phyloP scores from a whole-genome alignment of 306 rosid species.

The Glycyrrhiza uralensis region DNA sequence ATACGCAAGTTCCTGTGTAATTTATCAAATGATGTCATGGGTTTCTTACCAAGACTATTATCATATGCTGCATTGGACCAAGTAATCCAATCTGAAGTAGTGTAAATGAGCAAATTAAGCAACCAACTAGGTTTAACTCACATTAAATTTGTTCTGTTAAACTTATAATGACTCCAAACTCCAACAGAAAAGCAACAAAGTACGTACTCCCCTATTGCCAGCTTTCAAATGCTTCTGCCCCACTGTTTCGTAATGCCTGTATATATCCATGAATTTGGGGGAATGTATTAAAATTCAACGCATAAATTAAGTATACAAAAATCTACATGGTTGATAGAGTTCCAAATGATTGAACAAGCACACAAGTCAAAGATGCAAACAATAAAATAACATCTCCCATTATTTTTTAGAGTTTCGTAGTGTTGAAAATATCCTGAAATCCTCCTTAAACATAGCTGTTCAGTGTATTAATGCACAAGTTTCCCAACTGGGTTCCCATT shows the following conservation, averaged over 20 bases:
- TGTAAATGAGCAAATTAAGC: background rate
- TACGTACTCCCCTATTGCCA: conserved; percentile 34
- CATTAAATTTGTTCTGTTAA: background rate
- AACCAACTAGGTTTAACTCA: background rate
- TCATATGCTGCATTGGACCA: background rate
- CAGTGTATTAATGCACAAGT: conserved; percentile 54
- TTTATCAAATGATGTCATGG: conserved; percentile 3
- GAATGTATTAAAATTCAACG: conserved; percentile 31
- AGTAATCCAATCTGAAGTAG: background rate
- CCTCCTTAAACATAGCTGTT: conserved; percentile 47
- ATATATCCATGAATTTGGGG: conserved; percentile 32
- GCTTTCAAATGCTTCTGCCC: conserved; percentile 52
- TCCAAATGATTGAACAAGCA: conserved; percentile 52
- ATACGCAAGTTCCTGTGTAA: background rate
- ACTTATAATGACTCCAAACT: background rate
- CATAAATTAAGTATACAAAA: conserved; percentile 35
- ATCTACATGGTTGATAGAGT: conserved; percentile 38
- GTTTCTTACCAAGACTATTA: background rate
- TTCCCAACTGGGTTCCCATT: conserved; percentile 42
- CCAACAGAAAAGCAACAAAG: conserved; percentile 33
- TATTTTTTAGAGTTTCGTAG: background rate
- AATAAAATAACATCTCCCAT: conserved; percentile 16
- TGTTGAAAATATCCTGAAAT: conserved; percentile 40
- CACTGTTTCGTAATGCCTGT: conserved; percentile 41
- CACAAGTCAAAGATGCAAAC: conserved; percentile 47